These are phyloP conservation scores for Grosmannia clavigera DNA, from an alignment of 2,329 filamentous ascomycete genomes.

Conservation along the genomic window DNA sequence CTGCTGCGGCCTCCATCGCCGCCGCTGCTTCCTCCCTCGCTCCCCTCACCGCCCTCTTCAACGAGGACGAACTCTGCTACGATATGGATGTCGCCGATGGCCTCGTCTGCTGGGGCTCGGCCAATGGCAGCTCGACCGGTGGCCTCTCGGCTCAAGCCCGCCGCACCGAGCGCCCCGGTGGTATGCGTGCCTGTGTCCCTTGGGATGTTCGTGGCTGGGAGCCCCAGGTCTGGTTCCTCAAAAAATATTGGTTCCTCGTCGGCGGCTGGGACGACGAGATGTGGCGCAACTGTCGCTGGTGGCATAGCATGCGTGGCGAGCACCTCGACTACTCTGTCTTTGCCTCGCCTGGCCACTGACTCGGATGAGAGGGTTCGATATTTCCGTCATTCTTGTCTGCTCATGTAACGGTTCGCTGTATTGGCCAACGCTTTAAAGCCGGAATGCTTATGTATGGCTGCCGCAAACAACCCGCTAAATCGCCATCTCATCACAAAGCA, in stretches of 20 bases:
- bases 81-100: slow-evolving; percentile 22
- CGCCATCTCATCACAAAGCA: too few relatives aligned
- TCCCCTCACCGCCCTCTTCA: slow-evolving; percentile 13
- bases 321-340: slow-evolving; percentile 11
- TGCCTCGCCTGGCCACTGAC: slow-evolving; percentile 1
- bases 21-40: neutral
- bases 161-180: slow-evolving; percentile 1
- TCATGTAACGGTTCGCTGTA: too few relatives aligned
- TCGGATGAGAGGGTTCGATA: too few relatives aligned
- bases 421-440: too few relatives aligned
- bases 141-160: slow-evolving; percentile 8
- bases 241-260: slow-evolving; percentile 20
- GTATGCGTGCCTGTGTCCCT: slow-evolving; percentile 24
- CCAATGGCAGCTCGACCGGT: slow-evolving; percentile 11
- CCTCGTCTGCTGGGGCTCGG: slow-evolving; percentile 25
- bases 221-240: slow-evolving; percentile 28
- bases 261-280: slow-evolving; percentile 14
- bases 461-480: too few relatives aligned
- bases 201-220: slow-evolving; percentile 34
- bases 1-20: neutral
- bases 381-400: too few relatives aligned
- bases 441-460: too few relatives aligned
- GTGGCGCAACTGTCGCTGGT: slow-evolving; percentile 13
- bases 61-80: slow-evolving; percentile 24
- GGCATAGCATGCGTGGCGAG: slow-evolving; percentile 14